A percentile compares a stretch with the other conserved stretches of the same genome.
phyloP scores from a whole-genome alignment of 116 monocot species.

The Trichopus zeylanicus region DNA sequence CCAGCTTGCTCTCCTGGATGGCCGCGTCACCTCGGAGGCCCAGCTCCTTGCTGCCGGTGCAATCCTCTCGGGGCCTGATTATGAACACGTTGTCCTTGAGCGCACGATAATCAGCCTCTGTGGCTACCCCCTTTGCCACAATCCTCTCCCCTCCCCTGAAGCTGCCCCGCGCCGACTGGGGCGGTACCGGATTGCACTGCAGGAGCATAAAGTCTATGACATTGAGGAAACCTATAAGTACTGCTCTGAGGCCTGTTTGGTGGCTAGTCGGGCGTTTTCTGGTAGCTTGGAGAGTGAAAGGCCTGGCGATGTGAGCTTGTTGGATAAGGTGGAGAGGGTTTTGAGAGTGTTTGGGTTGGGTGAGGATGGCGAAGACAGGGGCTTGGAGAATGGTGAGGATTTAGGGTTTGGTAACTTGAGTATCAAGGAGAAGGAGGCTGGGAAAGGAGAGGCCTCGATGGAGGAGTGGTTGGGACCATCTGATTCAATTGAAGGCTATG shows the following conservation, averaged over 20 bases:
- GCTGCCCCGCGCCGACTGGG: slow-evolving; percentile 12
- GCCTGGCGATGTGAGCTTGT: slow-evolving; percentile 5
- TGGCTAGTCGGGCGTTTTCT: slow-evolving; percentile 42
- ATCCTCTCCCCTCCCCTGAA: slow-evolving; percentile 19
- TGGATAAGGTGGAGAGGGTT: slow-evolving; percentile 20
- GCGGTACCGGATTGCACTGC: slow-evolving; percentile 63
- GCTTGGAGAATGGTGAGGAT: slow-evolving; percentile 14
- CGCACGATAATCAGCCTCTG: slow-evolving; percentile 61
- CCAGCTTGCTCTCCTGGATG: slow-evolving; percentile 52
- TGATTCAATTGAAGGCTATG: slow-evolving; percentile 82
- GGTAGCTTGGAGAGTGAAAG: slow-evolving; percentile 25
- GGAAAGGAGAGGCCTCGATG: slow-evolving; percentile 24
- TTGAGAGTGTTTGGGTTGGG: slow-evolving; percentile 37
- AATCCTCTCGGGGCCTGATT: slow-evolving; percentile 65
- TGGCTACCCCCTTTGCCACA: slow-evolving; percentile 64
- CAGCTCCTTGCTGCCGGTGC: slow-evolving; percentile 50
- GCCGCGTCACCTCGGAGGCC: slow-evolving; percentile 19
- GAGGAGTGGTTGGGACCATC: slow-evolving; percentile 66
- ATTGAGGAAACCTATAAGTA: slow-evolving; percentile 65
- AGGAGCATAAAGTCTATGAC: slow-evolving; percentile 82
- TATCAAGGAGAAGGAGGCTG: slow-evolving; percentile 51
- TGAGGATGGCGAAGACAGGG: neutral
- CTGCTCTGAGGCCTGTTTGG: slow-evolving; percentile 62
- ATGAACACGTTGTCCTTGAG: slow-evolving; percentile 75
- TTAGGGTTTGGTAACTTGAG: slow-evolving; percentile 32